Base-by-base conservation (phyloP, 2,329 filamentous ascomycete genomes). In the Xylaria sp. region DNA sequence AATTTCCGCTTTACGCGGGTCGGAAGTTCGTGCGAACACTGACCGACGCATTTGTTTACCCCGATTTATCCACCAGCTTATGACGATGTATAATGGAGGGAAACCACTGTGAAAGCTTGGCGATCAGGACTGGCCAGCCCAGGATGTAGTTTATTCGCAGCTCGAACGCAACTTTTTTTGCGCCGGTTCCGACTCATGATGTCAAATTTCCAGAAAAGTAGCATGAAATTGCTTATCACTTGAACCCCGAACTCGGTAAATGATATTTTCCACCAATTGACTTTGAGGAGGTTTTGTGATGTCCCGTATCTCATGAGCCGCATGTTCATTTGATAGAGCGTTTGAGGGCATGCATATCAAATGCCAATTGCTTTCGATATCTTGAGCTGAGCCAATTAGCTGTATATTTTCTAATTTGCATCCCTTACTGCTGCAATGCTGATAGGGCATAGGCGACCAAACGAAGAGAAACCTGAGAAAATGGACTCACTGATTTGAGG, bases 1-100 rank as follows among this genome's bases (percentile, higher is more conserved):
- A 20, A 49, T 25, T 48, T 13, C 52, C 36, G 23, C 52, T 33
- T 58, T 54, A 51, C 62, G 41, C 23, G 31, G 41, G 39, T 48
- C 48, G 56, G 52, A 62, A 55, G 46, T 52, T 67, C 55, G 62
- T 55, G 46, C 36, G 23, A 56, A 28, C 36, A 31, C 39, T 28
- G 46, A 52, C 39, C 65, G 5, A 10, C 36, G 36, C 39, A 25
- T 20, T 61, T 15, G 58, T 65, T 70, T 70, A 68, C 49, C 68
- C 66, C n/a, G 49, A 68, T 70, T 70, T 70, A 66, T 52, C 68
- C 68, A 62, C 57, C 54, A 25, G 41, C 59, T 56, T 62, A 62
- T 36, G 57, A 52, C 36, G n/a, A 55, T 56, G 48, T 10, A 36
- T 15, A 18, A 25, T 25, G 39, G 64, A 63, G 66, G 68, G 65